Base-by-base conservation (phyloP, 176 grass and related monocot species). In the sorghum (Sorghum bicolor) region DNA sequence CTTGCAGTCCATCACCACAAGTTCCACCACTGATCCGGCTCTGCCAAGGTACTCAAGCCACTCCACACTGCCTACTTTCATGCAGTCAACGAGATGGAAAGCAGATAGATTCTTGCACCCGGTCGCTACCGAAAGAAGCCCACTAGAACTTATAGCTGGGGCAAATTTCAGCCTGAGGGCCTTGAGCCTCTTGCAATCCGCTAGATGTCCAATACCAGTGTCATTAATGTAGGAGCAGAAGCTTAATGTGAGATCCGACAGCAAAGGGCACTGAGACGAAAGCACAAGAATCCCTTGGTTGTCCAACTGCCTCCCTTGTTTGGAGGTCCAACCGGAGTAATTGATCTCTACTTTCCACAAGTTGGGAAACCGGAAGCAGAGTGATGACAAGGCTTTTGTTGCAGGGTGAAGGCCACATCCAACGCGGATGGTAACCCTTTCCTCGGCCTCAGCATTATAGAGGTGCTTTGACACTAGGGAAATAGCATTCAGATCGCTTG, bases 391-490 rank as follows among this genome's bases (percentile, higher is more conserved):
- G 33, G 88, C 78, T 63, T 82, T 68, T 16, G 75, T 77, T 33
- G 78, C 85, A 38, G 82, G 82, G 47, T 79, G 60, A 30, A 93
- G 76, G 31, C 81, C 77, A 13, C 73, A 86, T 24, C 82, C 89
- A 31, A 97, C 64, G 9, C 44, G 57, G 50, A 96, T 71, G 68
- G 45, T 81, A 38, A 72, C 87, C 67, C 94, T 91, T 70, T 85
- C 70, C 66, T 86, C 87, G 5, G 78, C 70, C 31, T 94, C 91
- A 4, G 81, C 30, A 24, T 32, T 72, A 47, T 81, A 88, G 7
- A 97, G 85, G 0, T 84, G 64, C 72, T 84, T 93, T 20, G 89
- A 87, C 11, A 83, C 84, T 10, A 96, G 88, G 11, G 89, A 93
- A 60, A 93, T 31, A 37, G 94, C 89, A 67, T 88, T 93, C 25